These are phyloP conservation scores for Botrytis fragariae DNA, from an alignment of 2,329 filamentous ascomycete genomes.

Conservation along the genomic window DNA sequence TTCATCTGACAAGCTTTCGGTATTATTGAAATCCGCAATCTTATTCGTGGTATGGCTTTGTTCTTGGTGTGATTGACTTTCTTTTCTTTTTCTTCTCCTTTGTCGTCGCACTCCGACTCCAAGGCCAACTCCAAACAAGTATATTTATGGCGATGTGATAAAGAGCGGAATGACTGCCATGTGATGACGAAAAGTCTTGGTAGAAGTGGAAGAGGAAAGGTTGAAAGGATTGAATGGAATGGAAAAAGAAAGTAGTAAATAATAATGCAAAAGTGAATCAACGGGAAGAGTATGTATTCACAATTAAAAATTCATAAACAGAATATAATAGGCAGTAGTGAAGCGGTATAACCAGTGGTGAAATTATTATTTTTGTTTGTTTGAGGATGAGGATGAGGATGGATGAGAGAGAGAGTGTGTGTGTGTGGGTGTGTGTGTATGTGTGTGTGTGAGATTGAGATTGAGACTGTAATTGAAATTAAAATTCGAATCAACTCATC, in stretches of 20 bases:
- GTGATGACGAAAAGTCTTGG: not conserved
- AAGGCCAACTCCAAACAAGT: not conserved
- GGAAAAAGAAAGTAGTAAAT: not conserved
- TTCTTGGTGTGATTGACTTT: not conserved
- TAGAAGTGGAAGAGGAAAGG: not conserved
- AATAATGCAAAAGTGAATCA: not conserved
- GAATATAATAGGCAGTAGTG: not conserved
- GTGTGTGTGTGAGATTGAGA: not conserved
- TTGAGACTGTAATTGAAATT: not conserved
- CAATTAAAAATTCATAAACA: not conserved
- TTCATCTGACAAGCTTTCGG: not conserved
- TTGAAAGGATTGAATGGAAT: not conserved
- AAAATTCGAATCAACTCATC: not conserved
- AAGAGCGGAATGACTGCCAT: not conserved
- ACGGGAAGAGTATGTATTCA: not conserved
- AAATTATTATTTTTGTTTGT: not conserved
- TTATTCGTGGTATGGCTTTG: not conserved
- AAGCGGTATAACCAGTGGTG: not conserved
- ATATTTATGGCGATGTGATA: not conserved
- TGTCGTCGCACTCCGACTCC: not conserved
- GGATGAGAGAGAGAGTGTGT: not conserved
- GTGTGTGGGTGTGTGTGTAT: too few species aligned
- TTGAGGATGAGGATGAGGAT: not conserved
- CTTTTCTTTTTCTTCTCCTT: not conserved
- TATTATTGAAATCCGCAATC: not conserved